Evolutionary conservation across 148 eudicot genomes (phyloP).

Genomic region (Chenopodium berlandieri): DNA sequence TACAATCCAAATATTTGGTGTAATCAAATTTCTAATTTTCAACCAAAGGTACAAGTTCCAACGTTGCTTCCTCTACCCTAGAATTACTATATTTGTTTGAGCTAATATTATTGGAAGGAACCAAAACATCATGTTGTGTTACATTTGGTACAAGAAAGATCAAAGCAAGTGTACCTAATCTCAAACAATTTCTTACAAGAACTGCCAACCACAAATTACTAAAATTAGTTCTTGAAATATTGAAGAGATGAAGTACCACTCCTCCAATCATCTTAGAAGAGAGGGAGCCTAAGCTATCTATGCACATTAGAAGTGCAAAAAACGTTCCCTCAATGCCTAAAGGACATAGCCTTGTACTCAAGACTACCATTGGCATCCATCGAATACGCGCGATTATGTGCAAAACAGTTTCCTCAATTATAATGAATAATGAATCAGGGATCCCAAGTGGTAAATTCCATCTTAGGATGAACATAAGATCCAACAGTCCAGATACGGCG

Average conservation of each 20-base stretch:
- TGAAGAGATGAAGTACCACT: slow-evolving; percentile 42
- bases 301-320: slow-evolving; percentile 64
- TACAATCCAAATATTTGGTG: background rate
- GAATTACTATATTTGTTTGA: background rate
- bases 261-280: slow-evolving; percentile 56
- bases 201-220: slow-evolving; percentile 56
- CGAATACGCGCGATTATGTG: slow-evolving; percentile 36
- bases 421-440: slow-evolving; percentile 53
- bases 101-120: slow-evolving; percentile 23
- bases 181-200: slow-evolving; percentile 44
- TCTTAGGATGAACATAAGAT: slow-evolving; percentile 55
- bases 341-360: slow-evolving; percentile 58
- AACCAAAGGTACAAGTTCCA: slow-evolving; percentile 44
- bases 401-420: slow-evolving; percentile 46
- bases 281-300: slow-evolving; percentile 56
- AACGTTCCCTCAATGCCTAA: slow-evolving; percentile 69
- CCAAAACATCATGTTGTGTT: slow-evolving; percentile 36
- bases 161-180: slow-evolving; percentile 45
- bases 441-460: slow-evolving; percentile 53
- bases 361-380: slow-evolving; percentile 68
- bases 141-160: slow-evolving; percentile 54
- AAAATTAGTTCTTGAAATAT: slow-evolving; percentile 61
- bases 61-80: slow-evolving; percentile 13
- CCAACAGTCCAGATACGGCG: slow-evolving; percentile 51
- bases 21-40: slow-evolving; percentile 17